Conservation (phyloP, 345 rosid species). For the Corchorus capsularis region DNA sequence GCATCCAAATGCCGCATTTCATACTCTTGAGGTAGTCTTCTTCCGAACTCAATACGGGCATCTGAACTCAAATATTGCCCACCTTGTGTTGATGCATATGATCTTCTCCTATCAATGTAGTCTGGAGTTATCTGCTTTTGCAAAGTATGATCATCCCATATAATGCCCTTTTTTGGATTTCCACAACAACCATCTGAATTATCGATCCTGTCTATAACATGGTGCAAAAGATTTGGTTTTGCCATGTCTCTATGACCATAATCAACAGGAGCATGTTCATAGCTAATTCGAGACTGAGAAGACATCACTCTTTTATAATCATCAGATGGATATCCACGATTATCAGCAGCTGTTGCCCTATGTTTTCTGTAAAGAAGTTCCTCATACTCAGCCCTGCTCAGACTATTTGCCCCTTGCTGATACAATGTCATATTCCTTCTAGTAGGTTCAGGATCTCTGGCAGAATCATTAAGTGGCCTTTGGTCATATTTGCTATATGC, state of each 20-base stretch:
- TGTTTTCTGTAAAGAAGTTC: conserved; percentile 35
- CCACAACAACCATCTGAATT: conserved; percentile 36
- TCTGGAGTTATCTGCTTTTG: conserved; percentile 31
- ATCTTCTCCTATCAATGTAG: conserved; percentile 34
- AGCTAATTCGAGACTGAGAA: conserved; percentile 35
- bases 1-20: conserved; percentile 31
- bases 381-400: conserved; percentile 37
- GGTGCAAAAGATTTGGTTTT: conserved; percentile 35
- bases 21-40: conserved; percentile 34
- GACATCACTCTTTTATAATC: conserved; percentile 31
- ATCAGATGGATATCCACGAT: conserved; percentile 36
- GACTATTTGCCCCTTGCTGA: conserved; percentile 33
- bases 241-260: conserved; percentile 36
- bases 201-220: conserved; percentile 34
- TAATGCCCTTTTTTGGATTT: conserved; percentile 33
- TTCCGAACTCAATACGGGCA: conserved; percentile 32
- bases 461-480: conserved; percentile 32
- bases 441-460: conserved; percentile 33
- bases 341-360: conserved; percentile 31
- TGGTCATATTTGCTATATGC: conserved; percentile 31
- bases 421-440: conserved; percentile 30
- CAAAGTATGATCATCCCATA: conserved; percentile 33
- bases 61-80: conserved; percentile 38
- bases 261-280: conserved; percentile 35
- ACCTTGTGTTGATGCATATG: conserved; percentile 34